Evolutionary conservation across 2,329 filamentous ascomycete genomes (phyloP).

Genomic region (Coniochaeta hoffmannii): DNA sequence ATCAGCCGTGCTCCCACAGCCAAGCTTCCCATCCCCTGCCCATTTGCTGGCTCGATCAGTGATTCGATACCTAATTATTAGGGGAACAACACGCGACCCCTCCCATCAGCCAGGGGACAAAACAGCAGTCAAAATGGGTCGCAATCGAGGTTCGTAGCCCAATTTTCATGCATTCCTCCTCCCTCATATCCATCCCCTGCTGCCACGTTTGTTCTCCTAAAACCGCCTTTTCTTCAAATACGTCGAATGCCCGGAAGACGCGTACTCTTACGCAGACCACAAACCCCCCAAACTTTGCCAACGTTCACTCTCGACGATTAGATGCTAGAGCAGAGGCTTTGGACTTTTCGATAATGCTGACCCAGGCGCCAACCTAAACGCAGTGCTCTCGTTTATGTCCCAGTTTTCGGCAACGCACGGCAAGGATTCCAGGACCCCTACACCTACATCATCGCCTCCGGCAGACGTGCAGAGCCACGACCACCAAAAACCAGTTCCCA

Average conservation of each 20-base stretch:
- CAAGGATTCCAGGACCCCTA: constrained; percentile 33
- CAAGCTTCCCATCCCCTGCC: neutral
- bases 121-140: constrained; percentile 35
- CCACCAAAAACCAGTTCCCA: neutral
- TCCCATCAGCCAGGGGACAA: neutral
- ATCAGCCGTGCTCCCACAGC: neutral
- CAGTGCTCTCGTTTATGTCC: constrained; percentile 86
- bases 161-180: constrained; percentile 10
- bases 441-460: constrained; percentile 36
- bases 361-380: constrained; percentile 16
- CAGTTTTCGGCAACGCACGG: constrained; percentile 55
- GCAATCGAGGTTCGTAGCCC: constrained; percentile 44
- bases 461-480: constrained; percentile 17
- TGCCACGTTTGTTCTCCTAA: neutral
- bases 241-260: neutral
- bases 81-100: constrained; percentile 4
- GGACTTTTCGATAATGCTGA: constrained; percentile 23
- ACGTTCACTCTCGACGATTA: too few relatives aligned
- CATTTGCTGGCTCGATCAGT: neutral
- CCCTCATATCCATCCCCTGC: constrained; percentile 4
- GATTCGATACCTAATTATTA: neutral
- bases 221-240: neutral
- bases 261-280: neutral
- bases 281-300: neutral
- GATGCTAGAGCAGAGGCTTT: constrained; percentile 1